Percentiles rank a stretch among this genome's conserved stretches.
phyloP scores from a whole-genome alignment of 208 protist species.

The Acanthamoeba culbertsoni region DNA sequence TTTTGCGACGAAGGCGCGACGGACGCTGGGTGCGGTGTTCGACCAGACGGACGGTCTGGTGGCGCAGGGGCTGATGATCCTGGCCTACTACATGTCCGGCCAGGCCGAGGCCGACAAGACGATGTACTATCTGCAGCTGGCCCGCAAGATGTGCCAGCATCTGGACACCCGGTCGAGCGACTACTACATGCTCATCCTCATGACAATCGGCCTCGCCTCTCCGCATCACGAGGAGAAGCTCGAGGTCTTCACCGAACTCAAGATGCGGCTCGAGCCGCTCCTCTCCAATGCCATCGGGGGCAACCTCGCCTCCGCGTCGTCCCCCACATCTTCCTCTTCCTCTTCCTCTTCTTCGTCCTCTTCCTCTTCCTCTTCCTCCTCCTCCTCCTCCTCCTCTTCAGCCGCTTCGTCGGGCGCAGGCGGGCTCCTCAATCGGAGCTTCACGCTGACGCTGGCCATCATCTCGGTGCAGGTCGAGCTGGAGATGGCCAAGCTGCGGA shows the following conservation, averaged over 20 bases:
- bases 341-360: too few species aligned
- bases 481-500: slow-evolving; percentile 54
- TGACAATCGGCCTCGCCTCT: slow-evolving; percentile 57
- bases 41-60: slow-evolving; percentile 52
- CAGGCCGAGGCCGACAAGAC: slow-evolving; percentile 57
- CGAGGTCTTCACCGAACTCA: slow-evolving; percentile 57
- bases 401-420: not conserved
- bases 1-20: slow-evolving; percentile 21
- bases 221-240: slow-evolving; percentile 51
- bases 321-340: too few species aligned
- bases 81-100: slow-evolving; percentile 60
- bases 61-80: slow-evolving; percentile 57
- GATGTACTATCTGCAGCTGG: slow-evolving; percentile 60
- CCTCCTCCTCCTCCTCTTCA: not conserved
- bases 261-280: slow-evolving; percentile 52
- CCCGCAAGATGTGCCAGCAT: slow-evolving; percentile 60
- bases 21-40: slow-evolving; percentile 42
- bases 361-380: too few species aligned
- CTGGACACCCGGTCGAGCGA: slow-evolving; percentile 30
- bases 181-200: slow-evolving; percentile 63
- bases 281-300: slow-evolving; percentile 12
- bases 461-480: slow-evolving; percentile 55
- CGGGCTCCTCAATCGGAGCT: not conserved
- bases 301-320: too few species aligned
- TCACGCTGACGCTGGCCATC: slow-evolving; percentile 55